Evolutionary conservation across 1,284 basidiomycete species (phyloP), one percentile per base, ranked within the genome.

Genomic region (Tetrapyrgos nigripes): DNA sequence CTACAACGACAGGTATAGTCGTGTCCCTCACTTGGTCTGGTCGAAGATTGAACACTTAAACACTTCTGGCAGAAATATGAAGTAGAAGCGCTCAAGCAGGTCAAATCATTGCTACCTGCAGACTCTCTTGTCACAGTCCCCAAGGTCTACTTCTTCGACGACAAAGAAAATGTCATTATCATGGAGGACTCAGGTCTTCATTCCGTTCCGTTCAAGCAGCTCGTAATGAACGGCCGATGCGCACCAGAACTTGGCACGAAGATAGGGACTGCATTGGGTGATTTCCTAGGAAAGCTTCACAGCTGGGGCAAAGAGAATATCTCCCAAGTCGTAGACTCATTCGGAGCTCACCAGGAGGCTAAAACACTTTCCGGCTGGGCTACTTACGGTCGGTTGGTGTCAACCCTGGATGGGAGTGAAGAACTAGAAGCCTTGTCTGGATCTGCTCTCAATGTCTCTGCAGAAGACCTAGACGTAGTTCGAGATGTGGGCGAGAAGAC

Each of bases 121-220:
- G 66, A 73, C n/a, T 66, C 75, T 1, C 57, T 81, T 10, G 76
- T 83, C 37, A 78, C 73, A 1, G 79, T 83, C 1, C 86, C 87
- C 1, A 64, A 59, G 9, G 73, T 89, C 9, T 73, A 81, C 62
- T 69, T 75, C 33, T 81, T 82, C 65, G 87, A 89, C 64, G 69
- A 78, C 21, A 68, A 70, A 19, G 75, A 68, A 9, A 73, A 82
- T 59, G 78, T 80, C 5, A 76, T 88, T 31, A 78, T 89, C 66
- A 87, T 88, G 79, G 82, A 86, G 37, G 87, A 89, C 59, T 78
- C 76, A 52, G 87, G 87, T 3, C 67, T 65, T 28, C 62, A 66
- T 6, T 63, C 72, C 17, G 60, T 67, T 23, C 79, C 76, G 2
- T 72, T 89, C 58, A 88, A 88, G 68, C 69, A 78, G 6, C 72